Evolutionary conservation across 2,329 filamentous ascomycete species (phyloP).

Genomic region (Aureobasidium pullulans): DNA sequence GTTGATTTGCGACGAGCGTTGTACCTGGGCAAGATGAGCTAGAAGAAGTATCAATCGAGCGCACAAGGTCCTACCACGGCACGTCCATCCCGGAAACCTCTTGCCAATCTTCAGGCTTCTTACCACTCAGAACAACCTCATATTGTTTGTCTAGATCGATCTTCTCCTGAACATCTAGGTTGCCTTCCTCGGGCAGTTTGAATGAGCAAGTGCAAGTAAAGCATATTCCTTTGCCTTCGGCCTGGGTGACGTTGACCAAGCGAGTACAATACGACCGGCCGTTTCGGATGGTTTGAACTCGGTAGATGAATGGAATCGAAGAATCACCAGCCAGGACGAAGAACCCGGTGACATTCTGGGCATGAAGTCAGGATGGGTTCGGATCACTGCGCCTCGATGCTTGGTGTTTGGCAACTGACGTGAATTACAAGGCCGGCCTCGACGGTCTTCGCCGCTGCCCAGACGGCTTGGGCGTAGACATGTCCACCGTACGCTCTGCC

Average conservation of each 20-base stretch:
- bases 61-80: conserved; percentile 23
- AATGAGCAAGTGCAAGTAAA: conserved; percentile 48
- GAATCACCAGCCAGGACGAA: conserved; percentile 44
- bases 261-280: conserved; percentile 47
- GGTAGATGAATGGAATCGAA: conserved; percentile 44
- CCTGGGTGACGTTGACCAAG: conserved; percentile 45
- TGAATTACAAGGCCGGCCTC: conserved; percentile 44
- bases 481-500: conserved; percentile 48
- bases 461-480: conserved; percentile 51
- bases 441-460: conserved; percentile 50
- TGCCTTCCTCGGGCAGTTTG: conserved; percentile 36
- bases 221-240: conserved; percentile 37
- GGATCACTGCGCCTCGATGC: not conserved
- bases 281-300: conserved; percentile 43
- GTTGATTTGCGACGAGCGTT: conserved; percentile 27
- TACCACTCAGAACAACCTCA: conserved; percentile 26
- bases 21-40: not conserved
- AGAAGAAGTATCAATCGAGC: not conserved
- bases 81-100: conserved; percentile 31
- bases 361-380: conserved; percentile 14
- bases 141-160: conserved; percentile 31
- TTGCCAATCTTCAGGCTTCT: conserved; percentile 25
- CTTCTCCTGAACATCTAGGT: conserved; percentile 28
- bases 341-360: conserved; percentile 46
- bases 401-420: conserved; percentile 28